Base-by-base conservation (phyloP, 1,284 basidiomycete species). In the Marasmius oreades region DNA sequence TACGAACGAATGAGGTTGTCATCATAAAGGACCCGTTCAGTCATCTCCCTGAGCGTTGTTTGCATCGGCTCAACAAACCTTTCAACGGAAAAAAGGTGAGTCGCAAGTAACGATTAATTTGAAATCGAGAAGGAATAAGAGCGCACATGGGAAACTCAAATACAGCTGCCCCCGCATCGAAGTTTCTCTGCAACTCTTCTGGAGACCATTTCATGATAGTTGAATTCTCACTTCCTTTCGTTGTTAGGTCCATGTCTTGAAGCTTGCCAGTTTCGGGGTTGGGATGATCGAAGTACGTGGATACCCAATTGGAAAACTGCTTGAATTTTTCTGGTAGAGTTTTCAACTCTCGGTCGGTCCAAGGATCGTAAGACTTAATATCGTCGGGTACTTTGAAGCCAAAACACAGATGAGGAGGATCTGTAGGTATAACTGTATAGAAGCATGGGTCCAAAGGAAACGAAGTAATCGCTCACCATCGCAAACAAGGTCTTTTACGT, bases 381-480 rank as follows among this genome's bases (percentile, higher is more conserved):
- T 57, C 59, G 2, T 26, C 28, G 5, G 66, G 66, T 2, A 51
- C 53, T 1, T 62, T 51, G 51, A 65, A 64, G 5, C 68, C 70
- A 34, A 73, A 65, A 0, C 67, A 62, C 1, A 61, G 24, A 39
- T 56, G 60, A 5, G 71, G 67, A 3, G 71, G 66, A 55, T 74
- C 71, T 73, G 42, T 28, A 39, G n/a, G 28, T 26, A 24, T 1
- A 16, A 36, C 12, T 31, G 28, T 31, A 31, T 31, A 4, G 28
- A 31, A 31, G 5, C 28, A 10, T 5, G 28, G 10, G 10, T 31
- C 10, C 28, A 31, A 31, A 31, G 28, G 28, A n/a, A n/a, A n/a
- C n/a, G n/a, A n/a, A n/a, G n/a, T n/a, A n/a, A n/a, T n/a, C n/a
- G 24, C 65, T 3, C 47, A 69, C 69, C 72, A 44, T 72, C 69